Percentiles rank a stretch among this genome's conserved stretches.
Conservation (phyloP, 1,139 yeast genomes). For the Lodderomyces metapsilosis region DNA sequence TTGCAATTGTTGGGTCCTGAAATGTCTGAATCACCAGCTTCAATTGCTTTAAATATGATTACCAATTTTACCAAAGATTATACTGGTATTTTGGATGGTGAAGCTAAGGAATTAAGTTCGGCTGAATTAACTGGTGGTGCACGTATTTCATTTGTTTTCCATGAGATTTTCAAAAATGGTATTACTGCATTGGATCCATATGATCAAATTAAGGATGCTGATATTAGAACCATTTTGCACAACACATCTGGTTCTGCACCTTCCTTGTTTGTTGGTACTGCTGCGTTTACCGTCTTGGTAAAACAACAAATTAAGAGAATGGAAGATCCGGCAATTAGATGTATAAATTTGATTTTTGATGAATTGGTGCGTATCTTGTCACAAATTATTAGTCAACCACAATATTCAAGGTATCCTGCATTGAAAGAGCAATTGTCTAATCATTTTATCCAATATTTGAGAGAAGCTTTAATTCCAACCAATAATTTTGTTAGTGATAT, state of each 20-base stretch:
- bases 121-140: slow-evolving; percentile 96
- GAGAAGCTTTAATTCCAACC: slow-evolving; percentile 81
- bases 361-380: slow-evolving; percentile 89
- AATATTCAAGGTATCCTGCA: slow-evolving; percentile 84
- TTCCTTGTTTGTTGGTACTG: slow-evolving; percentile 95
- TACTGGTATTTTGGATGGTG: slow-evolving; percentile 90
- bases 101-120: slow-evolving; percentile 81
- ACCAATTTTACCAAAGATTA: slow-evolving; percentile 93
- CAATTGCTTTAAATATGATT: slow-evolving; percentile 85
- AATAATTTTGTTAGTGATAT: slow-evolving; percentile 81
- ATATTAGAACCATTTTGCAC: slow-evolving; percentile 96
- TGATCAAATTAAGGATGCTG: slow-evolving; percentile 95
- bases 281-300: slow-evolving; percentile 94
- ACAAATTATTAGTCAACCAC: slow-evolving; percentile 78
- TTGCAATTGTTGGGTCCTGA: slow-evolving; percentile 78
- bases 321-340: slow-evolving; percentile 89
- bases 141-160: slow-evolving; percentile 95
- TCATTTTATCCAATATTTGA: slow-evolving; percentile 74
- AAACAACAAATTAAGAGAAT: slow-evolving; percentile 92
- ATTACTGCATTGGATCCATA: slow-evolving; percentile 92
- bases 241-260: slow-evolving; percentile 97
- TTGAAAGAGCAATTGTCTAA: slow-evolving; percentile 84
- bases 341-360: slow-evolving; percentile 89
- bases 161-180: slow-evolving; percentile 93
- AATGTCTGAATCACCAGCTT: slow-evolving; percentile 82